A percentile compares a stretch with the other conserved stretches of the same genome.
These are phyloP conservation scores for Gloeostereum incarnatum DNA, from an alignment of 768 basidiomycete genomes.

Conservation along the genomic window DNA sequence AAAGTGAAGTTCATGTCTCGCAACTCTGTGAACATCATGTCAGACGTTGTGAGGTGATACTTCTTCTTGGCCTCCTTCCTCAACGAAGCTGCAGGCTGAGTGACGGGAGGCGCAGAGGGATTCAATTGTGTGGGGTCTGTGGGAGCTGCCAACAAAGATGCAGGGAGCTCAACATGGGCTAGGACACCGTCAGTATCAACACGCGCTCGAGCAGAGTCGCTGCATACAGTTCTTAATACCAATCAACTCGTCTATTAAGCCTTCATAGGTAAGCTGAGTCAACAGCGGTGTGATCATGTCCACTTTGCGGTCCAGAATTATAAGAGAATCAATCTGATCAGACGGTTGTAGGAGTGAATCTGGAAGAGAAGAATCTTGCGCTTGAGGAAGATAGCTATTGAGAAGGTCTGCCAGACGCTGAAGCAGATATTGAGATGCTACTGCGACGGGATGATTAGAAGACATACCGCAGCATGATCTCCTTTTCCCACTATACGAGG, in stretches of 20 bases:
- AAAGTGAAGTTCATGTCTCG: slow-evolving; percentile 90
- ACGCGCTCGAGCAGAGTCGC: not conserved
- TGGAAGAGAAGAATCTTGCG: slow-evolving; percentile 21
- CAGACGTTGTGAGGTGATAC: slow-evolving; percentile 71
- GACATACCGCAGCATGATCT: slow-evolving; percentile 65
- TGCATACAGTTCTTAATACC: slow-evolving; percentile 81
- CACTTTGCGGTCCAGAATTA: slow-evolving; percentile 82
- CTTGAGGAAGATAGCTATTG: slow-evolving; percentile 43
- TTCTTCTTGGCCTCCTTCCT: slow-evolving; percentile 85
- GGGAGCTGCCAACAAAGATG: slow-evolving; percentile 56
- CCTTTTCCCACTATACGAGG: slow-evolving; percentile 93
- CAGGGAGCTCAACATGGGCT: slow-evolving; percentile 80
- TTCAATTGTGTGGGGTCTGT: slow-evolving; percentile 28
- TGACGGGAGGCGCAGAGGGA: slow-evolving; percentile 28
- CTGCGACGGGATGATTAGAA: not conserved
- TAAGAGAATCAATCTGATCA: slow-evolving; percentile 72
- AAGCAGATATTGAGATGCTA: slow-evolving; percentile 1
- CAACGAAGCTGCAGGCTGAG: slow-evolving; percentile 38
- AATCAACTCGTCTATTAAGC: slow-evolving; percentile 87
- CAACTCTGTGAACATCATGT: slow-evolving; percentile 75
- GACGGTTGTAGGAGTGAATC: slow-evolving; percentile 36
- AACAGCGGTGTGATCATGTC: slow-evolving; percentile 95
- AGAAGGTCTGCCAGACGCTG: slow-evolving; percentile 76
- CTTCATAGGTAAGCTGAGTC: slow-evolving; percentile 95
- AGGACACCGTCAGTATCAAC: slow-evolving; percentile 6